Base-by-base conservation (phyloP, 2,329 filamentous ascomycete species). In the Fusarium clavum region DNA sequence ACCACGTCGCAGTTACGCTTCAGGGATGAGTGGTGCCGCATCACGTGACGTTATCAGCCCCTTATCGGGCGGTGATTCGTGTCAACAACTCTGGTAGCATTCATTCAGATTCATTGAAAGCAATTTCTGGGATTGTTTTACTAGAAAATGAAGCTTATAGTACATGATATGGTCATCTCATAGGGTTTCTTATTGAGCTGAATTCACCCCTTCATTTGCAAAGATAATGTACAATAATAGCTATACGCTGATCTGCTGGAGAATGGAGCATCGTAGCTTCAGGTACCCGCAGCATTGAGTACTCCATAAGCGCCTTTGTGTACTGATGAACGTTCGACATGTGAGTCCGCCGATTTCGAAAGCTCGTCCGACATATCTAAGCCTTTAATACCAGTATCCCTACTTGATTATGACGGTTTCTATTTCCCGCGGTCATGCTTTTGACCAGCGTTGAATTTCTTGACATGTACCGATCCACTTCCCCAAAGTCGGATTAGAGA, bases 1-100 rank as follows among this genome's bases (percentile, higher is more conserved):
- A 81, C 79, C 80, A 81, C 79, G 79, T 80, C 73, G 80, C 75
- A 78, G 78, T 72, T 76, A 77, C 69, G 72, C 71, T 67, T 79
- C 69, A 70, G 77, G 76, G 68, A 67, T 72, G 69, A 66, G 62
- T 63, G 64, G 75, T 71, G 68, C 51, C 38, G 22, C 41, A 47
- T 80, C 79, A 81, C 79, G 79, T 81, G 79, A 79, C 40, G 48
- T 68, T 73, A 75, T 76, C 69, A 55, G 67, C 57, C 64, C 62
- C 71, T 74, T 76, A 75, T 75, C 73, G 65, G 65, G 58, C 64
- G 29, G 56, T 67, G 72, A 75, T 69, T 69, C 67, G 67, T 75
- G 72, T 75, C 69, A 75, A 75, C 69, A 75, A 75, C 71, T 75
- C 74, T 63, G 45, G 44, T 32, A 38, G 20, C 48, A 29, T 64